Evolutionary conservation across 176 grass and related monocot genomes (phyloP), one percentile per base, ranked within the genome.

Genomic region (Carex myosuroides): DNA sequence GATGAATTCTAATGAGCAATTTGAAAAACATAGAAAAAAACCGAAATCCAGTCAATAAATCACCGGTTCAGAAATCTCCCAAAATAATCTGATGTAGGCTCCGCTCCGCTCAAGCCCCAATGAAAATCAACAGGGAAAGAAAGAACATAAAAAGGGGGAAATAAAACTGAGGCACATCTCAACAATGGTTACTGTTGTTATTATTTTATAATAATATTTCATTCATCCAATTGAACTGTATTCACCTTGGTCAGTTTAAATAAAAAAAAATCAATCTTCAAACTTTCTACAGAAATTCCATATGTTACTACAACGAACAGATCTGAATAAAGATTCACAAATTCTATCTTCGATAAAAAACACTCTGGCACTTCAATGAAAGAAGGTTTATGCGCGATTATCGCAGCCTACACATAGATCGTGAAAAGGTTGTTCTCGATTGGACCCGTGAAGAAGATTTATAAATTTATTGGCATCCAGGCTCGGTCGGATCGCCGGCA

Each of bases 211-310:
- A 42, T 41, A 42, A 41, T 70, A 22, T 39, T 70, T 35, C 66
- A 70, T 41, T 76, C 8, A 54, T 55, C 21, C 44, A 55, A 76
- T 6, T 29, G 21, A 16, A 22, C 13, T 53, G 22, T 2, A 16
- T 26, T 2, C 22, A 17, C 12, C 16, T 16, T 80, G 12, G 13
- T 59, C 30, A 14, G 33, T 59, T 41, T 41, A 12, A 39, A 60
- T 20, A 6, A 60, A 80, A 80, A 20, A 11, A n/a, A 24, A 24
- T 37, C 42, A 3, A 37, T 16, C 3, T 46, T 37, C 18, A 22
- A 61, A 81, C 6, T 48, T 58, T 66, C 39, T 64, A 8, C 90
- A 97, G 83, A 24, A 24, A 24, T 24, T 24, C 24, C 24, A 24
- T 24, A 24, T 24, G 24, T 24, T 24, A 24, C 24, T 24, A 24